phyloP scores from a whole-genome alignment of 768 basidiomycete species.

The Russula olivacea region DNA sequence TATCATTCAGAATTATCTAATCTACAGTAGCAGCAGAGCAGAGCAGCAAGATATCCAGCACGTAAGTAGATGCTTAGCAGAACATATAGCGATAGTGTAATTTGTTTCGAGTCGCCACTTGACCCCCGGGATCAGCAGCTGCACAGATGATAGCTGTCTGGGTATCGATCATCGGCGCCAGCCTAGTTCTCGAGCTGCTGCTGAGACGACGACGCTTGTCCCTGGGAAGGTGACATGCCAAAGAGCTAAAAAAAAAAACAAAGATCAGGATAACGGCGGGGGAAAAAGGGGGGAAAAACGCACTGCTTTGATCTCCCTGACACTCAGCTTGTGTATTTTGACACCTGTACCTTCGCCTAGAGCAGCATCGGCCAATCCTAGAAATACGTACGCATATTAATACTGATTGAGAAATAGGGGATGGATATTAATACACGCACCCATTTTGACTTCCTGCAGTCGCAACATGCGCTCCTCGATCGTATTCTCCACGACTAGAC shows the following conservation, averaged over 20 bases:
- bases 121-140: not conserved
- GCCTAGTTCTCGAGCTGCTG: not conserved
- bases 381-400: not conserved
- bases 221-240: constrained; percentile 26
- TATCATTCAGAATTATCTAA: no score
- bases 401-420: not conserved
- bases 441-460: constrained; percentile 62
- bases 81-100: not conserved
- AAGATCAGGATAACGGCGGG: not conserved
- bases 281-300: constrained; percentile 24
- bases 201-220: not conserved
- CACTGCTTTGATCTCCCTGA: constrained; percentile 63
- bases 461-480: constrained; percentile 73
- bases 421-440: constrained; percentile 30
- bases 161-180: not conserved
- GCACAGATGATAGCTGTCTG: not conserved
- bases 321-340: constrained; percentile 58
- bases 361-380: constrained; percentile 59
- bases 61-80: not conserved
- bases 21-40: no score
- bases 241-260: constrained; percentile 31
- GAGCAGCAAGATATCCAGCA: no score
- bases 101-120: not conserved
- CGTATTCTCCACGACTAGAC: constrained; percentile 58
- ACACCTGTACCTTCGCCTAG: constrained; percentile 61